A percentile compares a stretch with the other conserved stretches of the same genome.
Conservation (phyloP, 2,329 filamentous ascomycete species). For the Lasiodiplodia gonubiensis region DNA sequence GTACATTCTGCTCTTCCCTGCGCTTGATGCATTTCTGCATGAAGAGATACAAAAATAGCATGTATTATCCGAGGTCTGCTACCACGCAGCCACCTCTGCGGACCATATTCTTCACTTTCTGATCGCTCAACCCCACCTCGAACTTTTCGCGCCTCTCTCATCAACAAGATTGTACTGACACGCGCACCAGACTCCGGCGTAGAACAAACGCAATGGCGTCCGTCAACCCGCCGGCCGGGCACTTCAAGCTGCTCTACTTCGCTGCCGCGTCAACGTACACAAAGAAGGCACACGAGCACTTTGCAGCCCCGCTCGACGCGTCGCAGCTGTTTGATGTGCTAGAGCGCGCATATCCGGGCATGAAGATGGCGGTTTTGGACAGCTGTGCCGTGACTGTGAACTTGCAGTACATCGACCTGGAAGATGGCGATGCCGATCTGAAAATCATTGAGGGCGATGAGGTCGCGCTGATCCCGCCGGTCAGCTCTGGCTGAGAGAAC, state of each 20-base stretch:
- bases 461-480: slow-evolving; percentile 85
- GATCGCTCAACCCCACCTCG: slow-evolving; percentile 31
- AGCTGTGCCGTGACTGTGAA: slow-evolving; percentile 82
- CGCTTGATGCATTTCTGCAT: slow-evolving; percentile 29
- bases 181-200: neutral
- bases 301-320: slow-evolving; percentile 70
- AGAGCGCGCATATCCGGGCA: slow-evolving; percentile 72
- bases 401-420: slow-evolving; percentile 77
- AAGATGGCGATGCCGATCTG: slow-evolving; percentile 56
- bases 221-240: slow-evolving; percentile 61
- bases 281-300: slow-evolving; percentile 66
- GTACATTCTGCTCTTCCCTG: neutral
- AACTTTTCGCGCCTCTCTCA: neutral
- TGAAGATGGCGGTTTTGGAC: slow-evolving; percentile 69
- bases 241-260: slow-evolving; percentile 84
- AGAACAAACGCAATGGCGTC: slow-evolving; percentile 41
- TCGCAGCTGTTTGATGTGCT: slow-evolving; percentile 68
- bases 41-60: slow-evolving; percentile 51
- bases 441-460: slow-evolving; percentile 77
- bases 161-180: neutral
- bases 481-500: slow-evolving; percentile 74
- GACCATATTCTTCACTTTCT: slow-evolving; percentile 39
- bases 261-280: slow-evolving; percentile 76
- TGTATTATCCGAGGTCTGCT: slow-evolving; percentile 55
- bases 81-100: slow-evolving; percentile 38